Evolutionary conservation across 2,329 filamentous ascomycete genomes (phyloP).

Genomic region (Aureobasidium leucospermi): DNA sequence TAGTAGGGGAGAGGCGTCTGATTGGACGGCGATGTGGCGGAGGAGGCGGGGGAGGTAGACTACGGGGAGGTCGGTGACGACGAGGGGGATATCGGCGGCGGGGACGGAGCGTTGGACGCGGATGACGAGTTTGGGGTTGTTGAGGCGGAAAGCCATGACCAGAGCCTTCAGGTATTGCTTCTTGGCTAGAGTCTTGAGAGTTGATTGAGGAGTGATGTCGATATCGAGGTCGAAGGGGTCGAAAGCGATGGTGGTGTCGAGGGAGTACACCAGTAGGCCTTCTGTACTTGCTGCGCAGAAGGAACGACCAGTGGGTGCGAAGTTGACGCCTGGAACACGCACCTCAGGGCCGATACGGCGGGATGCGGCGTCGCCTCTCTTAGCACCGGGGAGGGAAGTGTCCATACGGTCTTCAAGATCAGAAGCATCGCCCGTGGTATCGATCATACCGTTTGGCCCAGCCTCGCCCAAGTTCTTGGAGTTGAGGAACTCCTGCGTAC

Average conservation of each 20-base stretch:
- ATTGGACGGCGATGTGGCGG: conserved; percentile 79
- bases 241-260: conserved; percentile 78
- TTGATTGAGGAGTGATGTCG: conserved; percentile 75
- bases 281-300: conserved; percentile 96
- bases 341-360: conserved; percentile 74
- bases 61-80: conserved; percentile 70
- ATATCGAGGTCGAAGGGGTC: conserved; percentile 96
- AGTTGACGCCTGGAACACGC: conserved; percentile 74
- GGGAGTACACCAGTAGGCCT: conserved; percentile 84
- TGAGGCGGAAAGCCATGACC: conserved; percentile 95
- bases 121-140: conserved; percentile 73
- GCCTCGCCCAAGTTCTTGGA: conserved; percentile 87
- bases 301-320: conserved; percentile 78
- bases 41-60: conserved; percentile 83
- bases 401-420: conserved; percentile 83
- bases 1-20: conserved; percentile 84
- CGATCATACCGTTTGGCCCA: conserved; percentile 74
- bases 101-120: conserved; percentile 82
- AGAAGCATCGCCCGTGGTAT: conserved; percentile 79
- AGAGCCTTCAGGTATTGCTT: conserved; percentile 84
- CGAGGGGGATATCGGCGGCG: conserved; percentile 62
- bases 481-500: conserved; percentile 95
- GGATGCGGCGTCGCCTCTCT: conserved; percentile 75
- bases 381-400: conserved; percentile 72
- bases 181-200: conserved; percentile 61